Evolutionary conservation across 805 yeast species (phyloP).

Genomic region (Lipomyces sp.): DNA sequence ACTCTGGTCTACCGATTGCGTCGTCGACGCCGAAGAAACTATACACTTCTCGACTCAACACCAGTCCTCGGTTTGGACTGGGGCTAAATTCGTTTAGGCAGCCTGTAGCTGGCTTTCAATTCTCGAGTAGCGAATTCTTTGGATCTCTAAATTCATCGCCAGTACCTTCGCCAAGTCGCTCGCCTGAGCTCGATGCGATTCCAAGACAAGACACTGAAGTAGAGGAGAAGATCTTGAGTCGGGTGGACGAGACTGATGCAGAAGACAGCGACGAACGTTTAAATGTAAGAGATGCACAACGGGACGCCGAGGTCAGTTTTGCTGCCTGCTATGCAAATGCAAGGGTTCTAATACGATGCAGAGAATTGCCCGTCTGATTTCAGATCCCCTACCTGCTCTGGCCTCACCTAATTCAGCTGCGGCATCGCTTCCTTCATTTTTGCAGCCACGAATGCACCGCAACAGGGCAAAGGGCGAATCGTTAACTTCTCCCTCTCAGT

Average conservation of each 20-base stretch:
- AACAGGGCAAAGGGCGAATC: not conserved
- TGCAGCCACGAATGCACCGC: not conserved
- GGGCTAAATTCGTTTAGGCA: slow-evolving; percentile 3
- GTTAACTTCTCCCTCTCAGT: slow-evolving; percentile 3
- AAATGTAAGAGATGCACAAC: not conserved
- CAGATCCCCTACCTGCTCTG: not conserved
- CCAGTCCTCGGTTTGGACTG: slow-evolving; percentile 9
- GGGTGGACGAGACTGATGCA: not conserved
- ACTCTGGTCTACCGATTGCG: not conserved
- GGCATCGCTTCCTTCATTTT: slow-evolving; percentile 1
- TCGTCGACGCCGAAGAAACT: slow-evolving; percentile 1
- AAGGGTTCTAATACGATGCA: not conserved
- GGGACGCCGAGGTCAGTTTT: slow-evolving; percentile 2
- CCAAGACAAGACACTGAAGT: not conserved
- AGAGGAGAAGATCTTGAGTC: not conserved
- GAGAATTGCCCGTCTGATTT: not conserved
- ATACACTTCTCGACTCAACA: not conserved
- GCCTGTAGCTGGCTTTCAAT: not conserved
- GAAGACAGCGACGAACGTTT: not conserved
- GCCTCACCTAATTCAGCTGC: not conserved
- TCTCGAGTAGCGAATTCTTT: not conserved
- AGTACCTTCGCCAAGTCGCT: not conserved
- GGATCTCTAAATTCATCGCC: not conserved
- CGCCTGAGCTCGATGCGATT: not conserved
- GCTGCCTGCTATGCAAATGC: not conserved